Base-by-base conservation (phyloP, 2,329 filamentous ascomycete species). In the Metarhizium humberi region DNA sequence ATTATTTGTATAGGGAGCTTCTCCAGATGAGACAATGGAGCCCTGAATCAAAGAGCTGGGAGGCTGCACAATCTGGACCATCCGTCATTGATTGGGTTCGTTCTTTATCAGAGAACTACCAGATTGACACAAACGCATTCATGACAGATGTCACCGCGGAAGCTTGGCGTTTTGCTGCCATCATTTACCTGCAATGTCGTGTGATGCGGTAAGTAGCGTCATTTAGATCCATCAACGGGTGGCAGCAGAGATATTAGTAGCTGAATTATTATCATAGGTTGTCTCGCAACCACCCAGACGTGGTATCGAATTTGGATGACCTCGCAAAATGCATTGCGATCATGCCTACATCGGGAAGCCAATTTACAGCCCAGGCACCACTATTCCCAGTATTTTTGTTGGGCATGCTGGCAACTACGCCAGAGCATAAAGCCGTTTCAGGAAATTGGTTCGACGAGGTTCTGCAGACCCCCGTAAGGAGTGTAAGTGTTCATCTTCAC, bases 131-230 rank as follows among this genome's bases (percentile, higher is more conserved):
- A 3, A 58, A 65, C n/a, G 49, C 63, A 7, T 62, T 63, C 8
- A 74, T 74, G 72, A 73, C 71, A 0, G 65, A 69, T 38, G 67
- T 72, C 10, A 73, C 72, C 5, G 72, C 72, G 0, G 72, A 74
- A 57, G 69, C 71, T 10, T 74, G 72, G 71, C 69, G 72, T 50
- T 55, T 74, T 42, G 68, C 71, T 4, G 69, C 65, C 5, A 66
- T 73, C 7, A 62, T 73, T 7, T 74, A 74, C 56, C 55, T 70
- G 10, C 69, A 72, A 54, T 74, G 71, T 45, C 69, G 72, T 25
- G 64, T 71, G 14, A 52, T 69, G 46, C 69, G 71, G 71, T 73
- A 59, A 46, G 63, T 38, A 4, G 52, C 40, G 2, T 40, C 2
- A 32, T 11, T 25, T 38, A n/a, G 13, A 29, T 18, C 11, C 36